These are phyloP conservation scores for Botrytis squamosa DNA, from an alignment of 2,329 filamentous ascomycete species.

Conservation along the genomic window DNA sequence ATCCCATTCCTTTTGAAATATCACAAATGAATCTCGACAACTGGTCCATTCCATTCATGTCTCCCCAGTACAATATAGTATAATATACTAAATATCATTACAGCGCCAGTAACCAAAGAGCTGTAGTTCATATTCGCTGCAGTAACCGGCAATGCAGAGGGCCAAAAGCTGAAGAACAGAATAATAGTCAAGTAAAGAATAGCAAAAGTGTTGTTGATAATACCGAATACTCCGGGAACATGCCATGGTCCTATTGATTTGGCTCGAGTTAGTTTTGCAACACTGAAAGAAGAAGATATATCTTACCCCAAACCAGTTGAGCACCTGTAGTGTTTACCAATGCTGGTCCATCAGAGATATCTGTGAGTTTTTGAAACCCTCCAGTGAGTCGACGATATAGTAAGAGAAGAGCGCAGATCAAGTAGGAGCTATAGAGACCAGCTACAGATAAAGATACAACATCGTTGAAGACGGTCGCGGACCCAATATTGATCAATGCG, in stretches of 20 bases:
- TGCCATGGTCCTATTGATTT: constrained; percentile 16
- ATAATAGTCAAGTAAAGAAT: constrained; percentile 44
- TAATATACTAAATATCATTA: constrained; percentile 16
- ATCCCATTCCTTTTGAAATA: not conserved
- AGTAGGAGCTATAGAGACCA: constrained; percentile 21
- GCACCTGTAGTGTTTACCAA: constrained; percentile 16
- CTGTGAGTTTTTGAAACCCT: not conserved
- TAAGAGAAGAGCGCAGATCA: constrained; percentile 19
- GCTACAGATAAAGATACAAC: constrained; percentile 45
- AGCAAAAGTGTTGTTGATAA: constrained; percentile 45
- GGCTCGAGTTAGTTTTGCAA: not conserved
- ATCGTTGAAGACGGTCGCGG: constrained; percentile 49
- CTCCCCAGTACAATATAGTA: constrained; percentile 15
- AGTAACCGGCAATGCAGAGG: constrained; percentile 41
- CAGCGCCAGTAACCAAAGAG: constrained; percentile 18
- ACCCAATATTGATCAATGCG: constrained; percentile 48
- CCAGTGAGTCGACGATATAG: constrained; percentile 20
- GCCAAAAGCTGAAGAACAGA: constrained; percentile 48
- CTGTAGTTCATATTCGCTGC: constrained; percentile 48
- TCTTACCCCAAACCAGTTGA: constrained; percentile 18
- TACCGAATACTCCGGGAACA: constrained; percentile 41
- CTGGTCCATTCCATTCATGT: not conserved
- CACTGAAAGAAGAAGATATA: not conserved
- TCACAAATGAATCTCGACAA: not conserved
- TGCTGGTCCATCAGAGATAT: not conserved